These are phyloP conservation scores for Diaporthe velutina DNA, from an alignment of 2,329 filamentous ascomycete species.

Conservation along the genomic window DNA sequence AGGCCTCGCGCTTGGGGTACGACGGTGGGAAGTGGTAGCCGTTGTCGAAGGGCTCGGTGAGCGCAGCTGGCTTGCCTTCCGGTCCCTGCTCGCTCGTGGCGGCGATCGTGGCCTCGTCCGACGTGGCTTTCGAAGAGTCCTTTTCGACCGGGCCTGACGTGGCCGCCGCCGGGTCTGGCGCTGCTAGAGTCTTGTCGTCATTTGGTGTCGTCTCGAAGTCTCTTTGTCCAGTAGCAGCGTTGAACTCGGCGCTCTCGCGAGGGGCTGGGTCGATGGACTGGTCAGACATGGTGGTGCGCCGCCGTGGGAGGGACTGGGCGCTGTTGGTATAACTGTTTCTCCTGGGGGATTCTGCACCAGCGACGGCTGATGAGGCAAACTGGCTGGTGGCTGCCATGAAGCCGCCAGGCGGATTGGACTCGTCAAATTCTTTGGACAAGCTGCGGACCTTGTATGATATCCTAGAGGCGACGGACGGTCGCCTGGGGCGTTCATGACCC, in stretches of 20 bases:
- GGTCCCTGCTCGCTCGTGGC: constrained; percentile 41
- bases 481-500: constrained; percentile 34
- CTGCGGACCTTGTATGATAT: constrained; percentile 38
- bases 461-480: constrained; percentile 39
- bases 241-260: constrained; percentile 28
- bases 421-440: constrained; percentile 53
- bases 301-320: constrained; percentile 10
- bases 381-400: constrained; percentile 62
- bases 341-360: constrained; percentile 37
- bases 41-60: constrained; percentile 66
- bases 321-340: constrained; percentile 34
- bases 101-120: constrained; percentile 44
- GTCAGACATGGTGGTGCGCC: constrained; percentile 32
- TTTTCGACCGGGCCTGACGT: constrained; percentile 17
- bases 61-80: constrained; percentile 40
- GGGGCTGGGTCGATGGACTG: constrained; percentile 15
- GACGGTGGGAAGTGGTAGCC: constrained; percentile 76
- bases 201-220: background rate
- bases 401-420: constrained; percentile 60
- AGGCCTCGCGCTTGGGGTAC: constrained; percentile 70
- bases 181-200: background rate
- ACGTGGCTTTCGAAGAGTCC: constrained; percentile 35
- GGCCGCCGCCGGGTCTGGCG: background rate
- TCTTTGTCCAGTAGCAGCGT: background rate
- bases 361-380: constrained; percentile 56